Base-by-base conservation (phyloP, 768 basidiomycete genomes). In the Leccinum rimulosum region DNA sequence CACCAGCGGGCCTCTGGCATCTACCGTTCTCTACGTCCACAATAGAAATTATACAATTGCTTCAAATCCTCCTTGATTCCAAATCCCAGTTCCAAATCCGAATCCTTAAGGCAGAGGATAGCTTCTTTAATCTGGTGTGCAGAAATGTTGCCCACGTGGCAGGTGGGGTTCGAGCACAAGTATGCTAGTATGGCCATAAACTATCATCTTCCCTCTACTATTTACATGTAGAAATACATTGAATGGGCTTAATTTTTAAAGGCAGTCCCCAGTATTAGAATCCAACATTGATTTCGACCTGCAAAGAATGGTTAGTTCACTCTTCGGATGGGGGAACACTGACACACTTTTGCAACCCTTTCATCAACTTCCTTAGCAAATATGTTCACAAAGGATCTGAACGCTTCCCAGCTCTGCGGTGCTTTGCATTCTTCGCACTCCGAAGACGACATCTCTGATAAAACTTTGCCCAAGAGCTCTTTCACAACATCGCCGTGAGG, bases 231-330 rank as follows among this genome's bases (percentile, higher is more conserved):
- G 52, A 52, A 47, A 57, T 57, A 52, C 56, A 54, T 45, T 0
- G 7, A 33, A 49, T 43, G 56, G 11, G 52, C 25, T 48, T 28
- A 22, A 22, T 22, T 22, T 22, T 22, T 22, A 40, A 31, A 50
- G 17, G 28, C 7, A 33, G 25, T 50, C 14, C 30, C 5, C 1
- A 15, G 27, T 5, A n/a, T 60, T 33, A 52, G 31, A 56, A 55
- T 33, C 28, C 61, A 22, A 61, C 45, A 50, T 48, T 17, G 57
- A 58, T 67, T 15, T 61, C 19, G 22, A 66, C 55, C 59, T 69
- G 35, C 31, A 51, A 40, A 17, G 25, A 5, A 11, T 22, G 19
- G 28, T 50, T 14, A 55, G 35, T 7, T 49, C 6, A 1, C 6
- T 27, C 30, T 12, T 52, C 17, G 8, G n/a, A 27, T 28, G 38